These are phyloP conservation scores for Lyophyllum atratum DNA, from an alignment of 768 basidiomycete species.

Conservation along the genomic window DNA sequence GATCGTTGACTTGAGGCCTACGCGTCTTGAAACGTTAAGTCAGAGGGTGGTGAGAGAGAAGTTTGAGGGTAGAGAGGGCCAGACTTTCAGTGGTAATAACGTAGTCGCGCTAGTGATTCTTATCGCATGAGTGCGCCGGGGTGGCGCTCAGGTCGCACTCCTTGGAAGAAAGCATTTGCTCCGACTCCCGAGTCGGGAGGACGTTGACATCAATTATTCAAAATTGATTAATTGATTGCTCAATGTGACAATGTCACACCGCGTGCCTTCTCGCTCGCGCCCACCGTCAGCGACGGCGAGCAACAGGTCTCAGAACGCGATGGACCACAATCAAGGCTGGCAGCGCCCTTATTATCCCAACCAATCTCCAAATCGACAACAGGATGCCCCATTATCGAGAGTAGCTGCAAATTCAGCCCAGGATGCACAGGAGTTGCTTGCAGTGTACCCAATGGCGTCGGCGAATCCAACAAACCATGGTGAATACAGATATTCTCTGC, in stretches of 20 bases:
- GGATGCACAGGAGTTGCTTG: conserved; percentile 66
- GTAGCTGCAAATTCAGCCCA: conserved; percentile 54
- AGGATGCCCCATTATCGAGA: conserved; percentile 17
- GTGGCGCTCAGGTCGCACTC: no score
- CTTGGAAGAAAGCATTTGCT: no score
- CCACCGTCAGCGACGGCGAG: conserved; percentile 7
- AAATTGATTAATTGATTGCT: background rate
- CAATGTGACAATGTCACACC: background rate
- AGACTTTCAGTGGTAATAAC: no score
- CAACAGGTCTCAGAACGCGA: conserved; percentile 16
- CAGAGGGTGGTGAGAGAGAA: no score
- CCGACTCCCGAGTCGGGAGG: no score
- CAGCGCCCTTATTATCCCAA: conserved; percentile 22
- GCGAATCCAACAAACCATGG: conserved; percentile 79
- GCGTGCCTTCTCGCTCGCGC: conserved; percentile 19
- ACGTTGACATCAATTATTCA: no score
- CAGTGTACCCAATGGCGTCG: conserved; percentile 73
- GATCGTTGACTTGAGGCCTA: no score
- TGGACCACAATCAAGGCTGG: conserved; percentile 39
- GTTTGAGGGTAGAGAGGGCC: no score
- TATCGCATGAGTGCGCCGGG: no score
- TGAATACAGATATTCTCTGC: conserved; percentile 26
- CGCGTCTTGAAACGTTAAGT: no score
- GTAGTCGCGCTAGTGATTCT: no score
- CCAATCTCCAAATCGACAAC: conserved; percentile 18